Percentiles rank a stretch among this genome's conserved stretches.
Evolutionary conservation across 2,329 filamentous ascomycete species (phyloP).

Genomic region (Colletotrichum tamarilloi): DNA sequence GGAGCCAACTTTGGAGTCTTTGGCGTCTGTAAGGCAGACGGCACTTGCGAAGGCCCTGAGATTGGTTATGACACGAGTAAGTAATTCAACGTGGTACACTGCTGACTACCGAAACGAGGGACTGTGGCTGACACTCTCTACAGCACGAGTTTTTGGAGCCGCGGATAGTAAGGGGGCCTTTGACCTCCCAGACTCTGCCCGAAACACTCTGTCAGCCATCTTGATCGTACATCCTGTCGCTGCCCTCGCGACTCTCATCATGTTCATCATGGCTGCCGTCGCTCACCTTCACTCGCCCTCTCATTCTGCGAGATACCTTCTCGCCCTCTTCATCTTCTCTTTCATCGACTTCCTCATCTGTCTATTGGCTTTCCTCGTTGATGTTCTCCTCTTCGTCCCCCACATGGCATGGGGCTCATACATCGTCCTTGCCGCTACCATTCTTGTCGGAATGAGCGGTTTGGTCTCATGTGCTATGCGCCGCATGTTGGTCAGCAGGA

Average conservation of each 20-base stretch:
- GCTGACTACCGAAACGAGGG: neutral
- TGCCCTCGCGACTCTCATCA: slow-evolving; percentile 84
- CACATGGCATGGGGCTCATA: slow-evolving; percentile 95
- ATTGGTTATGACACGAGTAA: slow-evolving; percentile 89
- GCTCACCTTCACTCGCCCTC: slow-evolving; percentile 90
- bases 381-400: slow-evolving; percentile 93
- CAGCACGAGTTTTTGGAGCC: slow-evolving; percentile 20
- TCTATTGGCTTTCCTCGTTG: slow-evolving; percentile 89
- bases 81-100: slow-evolving; percentile 44
- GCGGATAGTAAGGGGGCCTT: slow-evolving; percentile 57
- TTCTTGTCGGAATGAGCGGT: slow-evolving; percentile 83
- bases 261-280: slow-evolving; percentile 81
- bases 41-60: slow-evolving; percentile 75
- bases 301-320: slow-evolving; percentile 89
- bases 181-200: slow-evolving; percentile 63
- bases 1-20: slow-evolving; percentile 91
- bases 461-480: slow-evolving; percentile 96
- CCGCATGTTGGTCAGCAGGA: slow-evolving; percentile 88
- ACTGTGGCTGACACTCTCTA: slow-evolving; percentile 1
- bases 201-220: slow-evolving; percentile 81
- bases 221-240: slow-evolving; percentile 94
- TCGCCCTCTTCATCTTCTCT: slow-evolving; percentile 86
- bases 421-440: slow-evolving; percentile 88
- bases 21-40: slow-evolving; percentile 78
- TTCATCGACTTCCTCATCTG: slow-evolving; percentile 87